phyloP scores from a whole-genome alignment of 768 basidiomycete genomes.

The Daedaleopsis sinensis region DNA sequence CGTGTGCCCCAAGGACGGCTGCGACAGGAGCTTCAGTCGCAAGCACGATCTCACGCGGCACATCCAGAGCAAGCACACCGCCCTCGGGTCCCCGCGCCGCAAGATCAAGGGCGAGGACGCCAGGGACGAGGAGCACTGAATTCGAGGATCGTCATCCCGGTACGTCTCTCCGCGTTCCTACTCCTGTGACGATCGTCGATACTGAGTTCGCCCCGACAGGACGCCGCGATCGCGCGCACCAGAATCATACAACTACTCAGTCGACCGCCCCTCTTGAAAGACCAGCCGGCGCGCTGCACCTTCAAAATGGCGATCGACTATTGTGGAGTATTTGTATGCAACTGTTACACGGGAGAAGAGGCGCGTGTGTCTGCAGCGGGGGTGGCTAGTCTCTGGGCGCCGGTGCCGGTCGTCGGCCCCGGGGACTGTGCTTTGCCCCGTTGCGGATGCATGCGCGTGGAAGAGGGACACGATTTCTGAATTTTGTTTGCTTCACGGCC shows the following conservation, averaged over 20 bases:
- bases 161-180: too few relatives aligned
- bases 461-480: background rate
- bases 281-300: background rate
- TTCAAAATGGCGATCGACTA: constrained; percentile 11
- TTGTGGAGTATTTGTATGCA: constrained; percentile 5
- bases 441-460: background rate
- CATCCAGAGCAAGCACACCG: constrained; percentile 11
- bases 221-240: constrained; percentile 8
- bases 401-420: too few relatives aligned
- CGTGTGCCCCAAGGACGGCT: constrained; percentile 1
- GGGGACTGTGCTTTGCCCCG: background rate
- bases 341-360: constrained; percentile 11
- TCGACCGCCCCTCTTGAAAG: constrained; percentile 7
- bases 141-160: background rate
- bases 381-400: background rate
- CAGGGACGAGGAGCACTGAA: background rate
- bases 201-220: background rate
- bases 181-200: background rate
- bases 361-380: constrained; percentile 4
- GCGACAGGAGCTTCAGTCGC: constrained; percentile 6
- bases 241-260: constrained; percentile 9
- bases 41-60: constrained; percentile 16
- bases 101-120: background rate
- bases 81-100: constrained; percentile 14
- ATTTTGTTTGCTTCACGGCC: too few relatives aligned